Conservation (phyloP, 176 grass and related monocot species). For the Rhipidocladum racemiflorum region DNA sequence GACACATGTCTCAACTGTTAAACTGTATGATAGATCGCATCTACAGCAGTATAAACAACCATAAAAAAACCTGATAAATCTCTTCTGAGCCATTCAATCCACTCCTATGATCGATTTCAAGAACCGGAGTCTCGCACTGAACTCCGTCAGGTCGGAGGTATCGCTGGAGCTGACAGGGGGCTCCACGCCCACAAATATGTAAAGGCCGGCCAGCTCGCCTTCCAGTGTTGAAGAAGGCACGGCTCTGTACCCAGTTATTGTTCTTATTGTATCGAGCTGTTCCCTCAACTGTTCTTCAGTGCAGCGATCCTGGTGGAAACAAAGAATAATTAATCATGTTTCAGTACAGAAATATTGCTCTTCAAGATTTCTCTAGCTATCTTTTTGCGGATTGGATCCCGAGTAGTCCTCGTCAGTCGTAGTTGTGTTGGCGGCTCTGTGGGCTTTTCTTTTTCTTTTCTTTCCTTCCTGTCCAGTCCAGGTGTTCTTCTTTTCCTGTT, state of each 20-base stretch:
- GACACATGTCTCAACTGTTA: not conserved
- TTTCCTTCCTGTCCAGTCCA: too few species aligned
- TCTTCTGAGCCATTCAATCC: not conserved
- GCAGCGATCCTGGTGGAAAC: conserved; percentile 20
- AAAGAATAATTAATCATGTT: not conserved
- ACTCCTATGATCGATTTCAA: conserved; percentile 49
- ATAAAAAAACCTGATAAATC: not conserved
- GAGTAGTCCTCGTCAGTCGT: too few species aligned
- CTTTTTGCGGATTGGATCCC: too few species aligned
- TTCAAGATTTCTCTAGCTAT: too few species aligned
- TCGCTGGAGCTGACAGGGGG: not conserved
- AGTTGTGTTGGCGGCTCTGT: too few species aligned
- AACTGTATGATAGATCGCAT: not conserved
- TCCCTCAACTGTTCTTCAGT: conserved; percentile 40
- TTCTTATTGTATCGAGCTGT: conserved; percentile 29
- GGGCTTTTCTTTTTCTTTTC: too few species aligned
- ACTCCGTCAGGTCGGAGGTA: not conserved
- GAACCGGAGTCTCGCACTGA: conserved; percentile 28
- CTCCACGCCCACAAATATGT: conserved; percentile 42
- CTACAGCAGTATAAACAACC: not conserved
- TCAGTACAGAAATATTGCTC: not conserved
- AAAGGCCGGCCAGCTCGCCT: conserved; percentile 14
- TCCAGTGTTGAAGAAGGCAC: conserved; percentile 14
- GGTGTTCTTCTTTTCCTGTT: too few species aligned
- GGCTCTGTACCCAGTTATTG: conserved; percentile 26